These are phyloP conservation scores for Mesembryanthemum crystallinum DNA, from an alignment of 148 eudicot species.

Conservation along the genomic window DNA sequence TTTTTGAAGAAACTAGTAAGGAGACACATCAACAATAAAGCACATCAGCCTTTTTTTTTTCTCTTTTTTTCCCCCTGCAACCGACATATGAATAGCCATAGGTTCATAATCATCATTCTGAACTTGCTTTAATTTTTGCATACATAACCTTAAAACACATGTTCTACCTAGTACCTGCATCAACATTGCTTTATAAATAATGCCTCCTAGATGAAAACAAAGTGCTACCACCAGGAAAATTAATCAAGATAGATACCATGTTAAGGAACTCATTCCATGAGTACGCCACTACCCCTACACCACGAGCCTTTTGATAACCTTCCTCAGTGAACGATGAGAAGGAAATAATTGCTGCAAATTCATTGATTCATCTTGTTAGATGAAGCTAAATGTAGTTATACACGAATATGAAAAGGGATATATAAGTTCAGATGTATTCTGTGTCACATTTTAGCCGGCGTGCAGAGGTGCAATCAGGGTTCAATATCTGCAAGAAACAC, in stretches of 20 bases:
- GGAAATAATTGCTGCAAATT: slow-evolving; percentile 69
- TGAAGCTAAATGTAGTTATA: background rate
- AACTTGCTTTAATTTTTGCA: no score
- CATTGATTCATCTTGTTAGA: slow-evolving; percentile 10
- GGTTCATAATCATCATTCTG: no score
- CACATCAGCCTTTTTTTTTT: background rate
- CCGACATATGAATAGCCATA: no score
- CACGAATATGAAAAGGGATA: background rate
- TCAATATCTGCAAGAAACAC: slow-evolving; percentile 39
- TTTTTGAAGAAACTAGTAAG: background rate
- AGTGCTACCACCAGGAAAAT: background rate
- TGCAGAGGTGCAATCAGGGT: slow-evolving; percentile 59
- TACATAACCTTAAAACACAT: no score
- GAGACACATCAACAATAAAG: no score
- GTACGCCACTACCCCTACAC: slow-evolving; percentile 50
- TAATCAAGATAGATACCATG: slow-evolving; percentile 39
- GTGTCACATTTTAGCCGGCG: slow-evolving; percentile 66
- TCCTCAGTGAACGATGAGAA: slow-evolving; percentile 61
- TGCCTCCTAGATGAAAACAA: no score
- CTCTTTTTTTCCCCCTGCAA: no score
- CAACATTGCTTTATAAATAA: no score
- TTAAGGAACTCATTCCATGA: slow-evolving; percentile 70
- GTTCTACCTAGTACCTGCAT: no score
- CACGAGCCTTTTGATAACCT: slow-evolving; percentile 47
- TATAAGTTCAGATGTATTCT: background rate